These are phyloP conservation scores for Aspergillus saccharolyticus DNA, from an alignment of 495 filamentous ascomycete genomes.

Conservation along the genomic window DNA sequence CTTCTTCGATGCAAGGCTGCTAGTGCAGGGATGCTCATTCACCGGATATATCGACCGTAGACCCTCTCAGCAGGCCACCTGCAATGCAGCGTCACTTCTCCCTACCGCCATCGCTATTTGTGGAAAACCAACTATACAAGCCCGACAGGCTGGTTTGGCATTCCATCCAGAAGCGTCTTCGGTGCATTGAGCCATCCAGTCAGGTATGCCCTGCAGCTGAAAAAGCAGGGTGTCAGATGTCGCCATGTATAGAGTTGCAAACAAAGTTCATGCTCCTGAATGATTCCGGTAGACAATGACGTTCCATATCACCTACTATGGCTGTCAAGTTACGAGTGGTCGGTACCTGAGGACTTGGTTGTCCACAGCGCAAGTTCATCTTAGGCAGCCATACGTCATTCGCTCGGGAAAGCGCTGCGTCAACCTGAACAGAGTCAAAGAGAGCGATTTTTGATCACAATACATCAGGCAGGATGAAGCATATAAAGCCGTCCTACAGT, in stretches of 20 bases:
- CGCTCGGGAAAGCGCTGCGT: not conserved
- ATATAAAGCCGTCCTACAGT: not conserved
- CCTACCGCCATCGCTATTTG: not conserved
- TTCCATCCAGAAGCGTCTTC: not conserved
- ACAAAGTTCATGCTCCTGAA: not conserved
- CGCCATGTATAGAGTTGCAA: not conserved
- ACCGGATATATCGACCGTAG: not conserved
- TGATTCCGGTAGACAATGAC: too few species aligned
- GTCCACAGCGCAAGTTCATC: too few species aligned
- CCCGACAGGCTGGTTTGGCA: not conserved
- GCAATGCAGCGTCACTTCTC: not conserved
- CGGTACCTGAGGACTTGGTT: not conserved
- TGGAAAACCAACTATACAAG: not conserved
- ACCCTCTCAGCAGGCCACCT: not conserved
- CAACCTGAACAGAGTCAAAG: not conserved
- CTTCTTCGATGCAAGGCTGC: too few species aligned
- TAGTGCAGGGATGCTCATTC: not conserved
- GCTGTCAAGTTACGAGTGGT: not conserved
- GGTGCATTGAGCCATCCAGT: not conserved
- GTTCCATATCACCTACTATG: not conserved
- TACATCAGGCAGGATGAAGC: not conserved
- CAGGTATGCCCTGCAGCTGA: not conserved
- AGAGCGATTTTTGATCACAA: not conserved
- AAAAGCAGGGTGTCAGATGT: not conserved
- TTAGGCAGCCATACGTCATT: not conserved